Evolutionary conservation across 1,284 basidiomycete genomes (phyloP), one percentile per base, ranked within the genome.

Genomic region (Trichosporon coremiiforme): DNA sequence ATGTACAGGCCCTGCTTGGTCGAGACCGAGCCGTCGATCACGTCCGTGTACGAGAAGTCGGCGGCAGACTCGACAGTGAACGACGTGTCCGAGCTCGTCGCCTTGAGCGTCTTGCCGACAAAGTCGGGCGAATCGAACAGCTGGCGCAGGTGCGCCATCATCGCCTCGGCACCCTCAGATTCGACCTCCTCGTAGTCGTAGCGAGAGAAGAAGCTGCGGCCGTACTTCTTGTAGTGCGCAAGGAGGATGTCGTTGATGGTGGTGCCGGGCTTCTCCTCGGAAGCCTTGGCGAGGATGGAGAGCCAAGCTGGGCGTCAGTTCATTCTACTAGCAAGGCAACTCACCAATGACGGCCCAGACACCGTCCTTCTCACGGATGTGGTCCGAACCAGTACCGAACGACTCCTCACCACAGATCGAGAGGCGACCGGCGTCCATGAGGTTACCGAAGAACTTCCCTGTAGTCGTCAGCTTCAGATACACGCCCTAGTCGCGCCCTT

Each of bases 391-490:
- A n/a, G 96, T 99, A 71, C 96, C 96, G 84, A 99, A 99, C 9
- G 93, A 95, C 85, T 99, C 96, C 83, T 99, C 96, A 75, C 96
- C 96, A 79, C 96, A 99, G 82, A 99, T 98, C 66, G 95, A 98
- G 53, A 99, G 88, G 62, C 93, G 88, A 0, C 95, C 95, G 57
- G 97, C 96, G 83, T 99, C 96, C 96, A 99, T 99, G 75, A 99
- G 87, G 86, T 99, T 99, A 67, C 96, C 97, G 81, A 99, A 99
- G 89, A 99, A 99, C 85, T 99, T 99, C 96, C 96, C 93, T 94
- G 76, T 10, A n/a, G n/a, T 63, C 4, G 67, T 74, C 53, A 74
- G 70, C 65, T 45, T 45, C 17, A 25, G 20, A 10, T n/a, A 2
- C 41, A n/a, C 15, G 4, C 35, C 12, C 4, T 12, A 17, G 15